Evolutionary conservation across 2,329 filamentous ascomycete species (phyloP), one percentile per base, ranked within the genome.

Genomic region (Paradendryphiella salina): DNA sequence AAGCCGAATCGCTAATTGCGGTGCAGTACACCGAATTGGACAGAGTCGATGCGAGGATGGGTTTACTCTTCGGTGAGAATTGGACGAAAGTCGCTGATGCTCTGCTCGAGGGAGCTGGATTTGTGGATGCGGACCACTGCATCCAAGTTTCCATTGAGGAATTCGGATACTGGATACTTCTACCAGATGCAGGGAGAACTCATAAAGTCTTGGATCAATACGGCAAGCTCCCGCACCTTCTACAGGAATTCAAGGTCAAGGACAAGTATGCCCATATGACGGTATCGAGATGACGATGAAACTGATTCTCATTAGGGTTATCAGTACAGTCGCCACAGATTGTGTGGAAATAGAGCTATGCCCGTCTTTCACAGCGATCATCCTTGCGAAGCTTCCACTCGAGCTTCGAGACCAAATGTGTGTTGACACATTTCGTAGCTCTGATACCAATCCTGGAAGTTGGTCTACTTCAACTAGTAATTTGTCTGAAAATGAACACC

Each of bases 321-420:
- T 55, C 3, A n/a, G 21, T 8, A 5, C 9, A 1, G 9, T 48
- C 23, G 37, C 47, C 7, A 21, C 33, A 18, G 21, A 9, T 10
- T 47, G 47, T 35, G 35, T 47, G 10, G 20, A 40, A 20, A n/a
- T 48, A 3, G 18, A 47, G 23, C 31, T 34, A 10, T 37, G 46
- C 34, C n/a, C 31, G 7, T 36, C 31, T 20, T 33, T 51, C 4
- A 39, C 43, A 15, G 18, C 41, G 14, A 28, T 36, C 4, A 39
- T 53, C 13, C 23, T 40, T 11, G 14, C 18, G 13, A 18, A 35
- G 17, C 39, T 55, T 3, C 53, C 53, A 20, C 46, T 33, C 13
- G 53, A 56, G 21, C 46, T 56, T 14, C 41, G 53, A 15, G 42
- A 56, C 33, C 29, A 53, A 5, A 33, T 53, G 18, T 54, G 39